phyloP scores from a whole-genome alignment of 1,139 yeast species.

The Candida sanyaensis region DNA sequence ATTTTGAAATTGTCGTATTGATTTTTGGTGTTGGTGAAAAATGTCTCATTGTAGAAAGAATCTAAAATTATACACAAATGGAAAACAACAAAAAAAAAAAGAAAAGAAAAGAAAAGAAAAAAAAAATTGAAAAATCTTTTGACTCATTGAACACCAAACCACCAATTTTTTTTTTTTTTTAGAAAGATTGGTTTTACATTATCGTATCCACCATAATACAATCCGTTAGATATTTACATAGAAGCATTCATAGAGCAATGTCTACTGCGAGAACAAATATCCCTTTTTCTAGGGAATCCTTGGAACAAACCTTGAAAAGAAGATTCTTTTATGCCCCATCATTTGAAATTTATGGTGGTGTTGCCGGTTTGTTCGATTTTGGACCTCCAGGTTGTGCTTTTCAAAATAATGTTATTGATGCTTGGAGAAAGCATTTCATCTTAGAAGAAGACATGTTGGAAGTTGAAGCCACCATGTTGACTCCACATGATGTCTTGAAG shows the following conservation, averaged over 20 bases:
- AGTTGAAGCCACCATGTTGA: slow-evolving; percentile 96
- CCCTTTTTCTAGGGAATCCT: slow-evolving; percentile 76
- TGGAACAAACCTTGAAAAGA: slow-evolving; percentile 90
- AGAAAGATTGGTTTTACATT: background rate
- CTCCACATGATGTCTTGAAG: slow-evolving; percentile 96
- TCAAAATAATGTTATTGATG: slow-evolving; percentile 91
- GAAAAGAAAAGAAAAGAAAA: no score
- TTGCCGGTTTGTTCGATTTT: slow-evolving; percentile 94
- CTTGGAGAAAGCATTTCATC: slow-evolving; percentile 97
- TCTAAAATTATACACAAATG: background rate
- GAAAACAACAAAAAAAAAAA: no score
- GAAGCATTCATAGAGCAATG: slow-evolving; percentile 22
- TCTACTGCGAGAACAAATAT: slow-evolving; percentile 26
- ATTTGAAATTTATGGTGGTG: slow-evolving; percentile 97
- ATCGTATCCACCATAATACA: slow-evolving; percentile 4
- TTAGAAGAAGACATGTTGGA: slow-evolving; percentile 98
- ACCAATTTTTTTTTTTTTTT: no score
- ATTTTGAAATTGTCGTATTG: no score
- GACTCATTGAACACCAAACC: background rate
- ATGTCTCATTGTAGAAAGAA: no score
- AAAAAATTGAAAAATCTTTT: slow-evolving; percentile 1
- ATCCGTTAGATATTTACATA: slow-evolving; percentile 7
- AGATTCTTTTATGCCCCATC: slow-evolving; percentile 98
- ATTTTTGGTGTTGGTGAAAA: no score
- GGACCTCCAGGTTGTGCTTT: slow-evolving; percentile 99